Base-by-base conservation (phyloP, 2,329 filamentous ascomycete genomes). In the Ambrosiella beaveri region DNA sequence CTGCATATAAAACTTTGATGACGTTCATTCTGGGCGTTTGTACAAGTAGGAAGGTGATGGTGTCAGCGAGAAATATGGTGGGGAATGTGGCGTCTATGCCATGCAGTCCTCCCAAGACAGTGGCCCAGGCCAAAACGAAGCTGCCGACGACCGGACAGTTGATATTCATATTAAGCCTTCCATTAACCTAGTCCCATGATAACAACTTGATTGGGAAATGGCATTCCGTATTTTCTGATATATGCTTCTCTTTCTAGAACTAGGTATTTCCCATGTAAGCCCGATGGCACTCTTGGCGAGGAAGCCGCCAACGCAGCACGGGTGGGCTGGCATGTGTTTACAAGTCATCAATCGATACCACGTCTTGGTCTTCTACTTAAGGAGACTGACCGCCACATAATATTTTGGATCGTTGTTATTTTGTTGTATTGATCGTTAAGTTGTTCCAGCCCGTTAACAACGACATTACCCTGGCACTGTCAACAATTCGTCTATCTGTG, bases 11-110 rank as follows among this genome's bases (percentile, higher is more conserved):
- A 51, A 19, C 15, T 51, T 51, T 37, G 47, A 51, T 51, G 27
- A 9, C 8, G 15, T 51, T 51, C 15, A 19, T 51, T 51, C 47
- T 51, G 19, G 47, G 53, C 17, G 17, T 36, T 40, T 15, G 37
- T 39, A 45, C 19, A 57, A 57, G 44, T 44, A 41, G 47, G 56
- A 57, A 57, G 56, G 56, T 57, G 38, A 51, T 47, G 47, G 38
- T 41, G 39, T n/a, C 37, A 51, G 38, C 56, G 47, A 57, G 15
- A 27, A 27, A 27, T 27, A 27, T 27, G 27, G 27, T 4, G 27
- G 27, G 27, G 27, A 27, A 27, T 27, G 27, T 27, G 27, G 27
- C 27, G 27, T 27, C 27, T 27, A 27, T 4, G 27, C 27, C 27
- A 27, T 27, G 27, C 27, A 27, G 27, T 4, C 27, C 27, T 27